These are phyloP conservation scores for Fusarium scirpi DNA, from an alignment of 2,329 filamentous ascomycete genomes.

Conservation along the genomic window DNA sequence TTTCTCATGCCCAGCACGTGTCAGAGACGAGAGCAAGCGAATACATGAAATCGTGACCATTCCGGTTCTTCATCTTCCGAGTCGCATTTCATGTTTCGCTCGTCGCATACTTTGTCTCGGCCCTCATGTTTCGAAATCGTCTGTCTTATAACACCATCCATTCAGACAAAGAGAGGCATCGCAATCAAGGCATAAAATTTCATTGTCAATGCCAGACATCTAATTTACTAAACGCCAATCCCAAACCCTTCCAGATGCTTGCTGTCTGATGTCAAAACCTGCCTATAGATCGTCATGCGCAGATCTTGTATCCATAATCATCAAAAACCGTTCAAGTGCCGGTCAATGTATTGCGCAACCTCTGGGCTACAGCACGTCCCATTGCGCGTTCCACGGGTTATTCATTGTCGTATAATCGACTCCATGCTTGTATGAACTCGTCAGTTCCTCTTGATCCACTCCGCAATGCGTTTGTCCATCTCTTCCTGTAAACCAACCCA, in stretches of 20 bases:
- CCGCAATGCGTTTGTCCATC: conserved; percentile 81
- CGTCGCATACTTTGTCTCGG: conserved; percentile 14
- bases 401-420: conserved; percentile 61
- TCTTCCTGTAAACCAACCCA: conserved; percentile 81
- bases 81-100: conserved; percentile 35
- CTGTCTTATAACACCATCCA: not conserved
- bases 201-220: conserved; percentile 26
- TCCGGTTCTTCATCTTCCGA: conserved; percentile 33
- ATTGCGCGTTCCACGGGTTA: conserved; percentile 63
- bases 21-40: conserved; percentile 14
- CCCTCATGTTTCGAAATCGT: conserved; percentile 17
- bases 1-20: conserved; percentile 16
- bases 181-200: conserved; percentile 19
- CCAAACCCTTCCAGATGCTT: conserved; percentile 12
- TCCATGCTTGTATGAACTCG: conserved; percentile 74
- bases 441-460: conserved; percentile 80
- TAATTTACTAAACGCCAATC: conserved; percentile 27
- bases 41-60: conserved; percentile 11
- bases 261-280: conserved; percentile 8
- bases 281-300: conserved; percentile 21
- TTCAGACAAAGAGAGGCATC: conserved; percentile 8
- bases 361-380: conserved; percentile 52
- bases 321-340: conserved; percentile 11
- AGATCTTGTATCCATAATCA: conserved; percentile 24
- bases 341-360: conserved; percentile 4